phyloP scores from a whole-genome alignment of 2,329 filamentous ascomycete genomes.

The Fusarium protoensiforme region DNA sequence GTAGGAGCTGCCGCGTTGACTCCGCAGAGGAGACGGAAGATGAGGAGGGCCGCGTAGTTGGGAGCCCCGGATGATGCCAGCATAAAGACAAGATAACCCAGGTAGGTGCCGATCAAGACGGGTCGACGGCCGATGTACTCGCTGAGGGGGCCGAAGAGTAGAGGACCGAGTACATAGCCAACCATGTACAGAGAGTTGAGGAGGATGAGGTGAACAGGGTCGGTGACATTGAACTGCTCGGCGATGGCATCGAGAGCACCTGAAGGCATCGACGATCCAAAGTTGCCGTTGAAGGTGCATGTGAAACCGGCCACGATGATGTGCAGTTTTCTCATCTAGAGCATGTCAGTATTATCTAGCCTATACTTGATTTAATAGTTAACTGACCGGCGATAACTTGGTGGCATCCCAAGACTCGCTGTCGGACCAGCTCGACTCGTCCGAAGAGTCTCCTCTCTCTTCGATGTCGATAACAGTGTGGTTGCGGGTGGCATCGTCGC shows the following conservation, averaged over 20 bases:
- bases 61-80: conserved; percentile 52
- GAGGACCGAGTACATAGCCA: conserved; percentile 49
- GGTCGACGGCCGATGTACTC: conserved; percentile 49
- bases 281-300: conserved; percentile 51
- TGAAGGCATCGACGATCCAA: conserved; percentile 50
- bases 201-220: conserved; percentile 43
- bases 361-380: not conserved
- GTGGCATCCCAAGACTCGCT: conserved; percentile 42
- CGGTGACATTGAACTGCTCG: conserved; percentile 42
- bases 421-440: conserved; percentile 33
- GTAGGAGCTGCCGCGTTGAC: conserved; percentile 49
- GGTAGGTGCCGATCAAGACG: conserved; percentile 47
- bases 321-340: conserved; percentile 45
- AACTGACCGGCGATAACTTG: conserved; percentile 44
- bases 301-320: conserved; percentile 50
- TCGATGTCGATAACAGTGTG: not conserved
- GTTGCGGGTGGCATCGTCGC: conserved; percentile 11
- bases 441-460: conserved; percentile 30
- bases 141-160: conserved; percentile 50
- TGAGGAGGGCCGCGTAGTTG: conserved; percentile 55
- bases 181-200: conserved; percentile 52
- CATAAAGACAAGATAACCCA: conserved; percentile 49
- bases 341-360: conserved; percentile 2
- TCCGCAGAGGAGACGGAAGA: conserved; percentile 52
- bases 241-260: conserved; percentile 50